Base-by-base conservation (phyloP, 176 grass and related monocot genomes). In the Thinopyrum elongatum region DNA sequence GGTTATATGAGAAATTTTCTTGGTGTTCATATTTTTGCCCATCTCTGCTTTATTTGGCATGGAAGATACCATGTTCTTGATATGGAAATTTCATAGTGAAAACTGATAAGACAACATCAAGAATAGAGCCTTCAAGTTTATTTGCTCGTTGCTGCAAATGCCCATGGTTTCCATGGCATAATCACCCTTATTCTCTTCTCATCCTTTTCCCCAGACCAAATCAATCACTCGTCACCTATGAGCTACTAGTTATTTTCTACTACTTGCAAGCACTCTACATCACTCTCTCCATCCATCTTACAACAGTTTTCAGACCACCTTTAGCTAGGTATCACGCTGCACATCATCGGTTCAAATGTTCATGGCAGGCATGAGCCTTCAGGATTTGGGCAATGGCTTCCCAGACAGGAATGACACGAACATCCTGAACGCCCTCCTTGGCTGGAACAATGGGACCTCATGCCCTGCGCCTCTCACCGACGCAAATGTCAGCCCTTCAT, bases 381-480 rank as follows among this genome's bases (percentile, higher is more conserved):
- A 98, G 65, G 92, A 93, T 77, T 87, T 98, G 3, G 95, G 93
- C 84, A 98, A 81, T 72, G 79, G 88, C 69, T 88, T 82, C 19
- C 92, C 94, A 22, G 92, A 92, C 78, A 98, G 95, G 90, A 98
- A 98, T 7, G 97, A 92, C 70, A 72, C 79, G 69, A 98, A 98
- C 91, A 98, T 69, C 59, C 61, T 85, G 81, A 95, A 91, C 16
- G 92, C 49, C 97, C 97, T 88, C 19, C 82, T 91, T 14, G 97
- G 92, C 70, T 98, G 97, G 76, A 98, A 92, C 80, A 98, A 30
- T 6, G 97, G 97, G 17, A 98, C 97, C 81, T 98, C 97, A 49
- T 98, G 97, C 69, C 97, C 97, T 57, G 96, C 96, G 19, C 96
- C 96, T 85, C 96, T 94, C 83, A 98, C 88, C 9, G 93, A 83